Evolutionary conservation across 108 stramenopile genomes (phyloP).

Genomic region (Schizochytrium sp.): DNA sequence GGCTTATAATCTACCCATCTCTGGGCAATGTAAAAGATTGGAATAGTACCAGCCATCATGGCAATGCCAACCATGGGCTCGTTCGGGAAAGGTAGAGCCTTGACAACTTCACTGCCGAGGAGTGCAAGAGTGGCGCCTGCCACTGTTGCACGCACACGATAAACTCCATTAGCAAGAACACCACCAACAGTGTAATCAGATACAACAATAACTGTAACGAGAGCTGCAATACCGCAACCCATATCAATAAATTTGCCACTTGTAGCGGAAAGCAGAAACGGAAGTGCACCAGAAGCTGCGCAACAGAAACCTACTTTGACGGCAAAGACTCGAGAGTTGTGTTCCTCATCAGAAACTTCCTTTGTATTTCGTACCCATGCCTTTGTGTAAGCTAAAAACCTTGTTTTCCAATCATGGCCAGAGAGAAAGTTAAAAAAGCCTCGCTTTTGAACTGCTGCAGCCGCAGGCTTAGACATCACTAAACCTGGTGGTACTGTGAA

Average conservation of each 20-base stretch:
- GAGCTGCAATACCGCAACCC: constrained; percentile 26
- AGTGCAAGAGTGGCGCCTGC: constrained; percentile 22
- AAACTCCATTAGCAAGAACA: constrained; percentile 3
- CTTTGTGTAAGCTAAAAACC: not conserved
- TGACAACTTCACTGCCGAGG: not conserved
- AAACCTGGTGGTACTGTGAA: too few species aligned
- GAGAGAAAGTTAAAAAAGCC: not conserved
- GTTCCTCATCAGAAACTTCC: not conserved
- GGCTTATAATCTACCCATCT: not conserved
- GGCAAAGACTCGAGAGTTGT: constrained; percentile 53
- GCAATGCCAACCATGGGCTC: constrained; percentile 1
- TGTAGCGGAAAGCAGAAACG: not conserved
- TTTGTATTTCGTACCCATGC: not conserved
- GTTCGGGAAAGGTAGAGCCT: not conserved
- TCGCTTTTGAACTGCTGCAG: not conserved
- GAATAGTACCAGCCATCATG: not conserved
- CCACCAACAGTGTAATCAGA: constrained; percentile 13
- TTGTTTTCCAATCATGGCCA: not conserved
- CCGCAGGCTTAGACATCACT: too few species aligned
- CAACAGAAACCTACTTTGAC: constrained; percentile 12
- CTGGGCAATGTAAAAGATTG: constrained; percentile 37
- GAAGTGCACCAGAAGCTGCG: constrained; percentile 2
- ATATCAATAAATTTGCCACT: constrained; percentile 6
- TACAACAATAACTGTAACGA: constrained; percentile 35
- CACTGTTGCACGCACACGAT: constrained; percentile 8